Evolutionary conservation across 202 grass and related monocot species (phyloP), one percentile per base, ranked within the genome.

Genomic region (Schoenoplectus triqueter): DNA sequence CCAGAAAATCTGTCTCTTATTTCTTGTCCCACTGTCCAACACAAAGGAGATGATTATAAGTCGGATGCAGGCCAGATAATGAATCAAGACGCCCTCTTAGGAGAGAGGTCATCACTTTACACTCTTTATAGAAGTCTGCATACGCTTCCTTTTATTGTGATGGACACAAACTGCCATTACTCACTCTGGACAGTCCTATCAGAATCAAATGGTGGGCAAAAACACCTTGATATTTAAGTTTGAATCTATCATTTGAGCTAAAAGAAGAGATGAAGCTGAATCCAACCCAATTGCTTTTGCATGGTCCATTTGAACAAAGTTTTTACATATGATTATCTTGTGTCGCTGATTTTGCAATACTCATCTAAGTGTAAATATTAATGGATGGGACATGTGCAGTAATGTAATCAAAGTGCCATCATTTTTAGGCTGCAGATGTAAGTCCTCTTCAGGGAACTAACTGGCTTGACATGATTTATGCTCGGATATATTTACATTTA

Each of bases 1-100:
- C 86, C 84, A 13, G 84, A 85, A 52, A 92, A 88, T 87, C 86
- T 93, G 77, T 95, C 91, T 15, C 78, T 86, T 88, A 89, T 74
- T 84, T 92, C 91, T 84, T 91, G 91, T 69, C 86, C 94, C 63
- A 84, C 91, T 93, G 66, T 56, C 13, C 59, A 61, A 31, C 51
- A 82, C n/a, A 86, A 82, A 48, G 47, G 41, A 80, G 14, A 4
- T 79, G 51, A 55, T 21, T 84, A 44, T 84, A 19, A 80, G 21
- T 31, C 51, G 65, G 18, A 31, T 14, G 10, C 50, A 5, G 4
- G 54, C 22, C 52, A 77, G 50, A 77, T 75, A 49, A 71, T 31
- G 31, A 31, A 31, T 31, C 31, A 31, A 31, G 31, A 31, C 31
- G 31, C 31, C 31, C 31, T 31, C 47, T 77, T 31, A 19, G 18